A percentile compares a stretch with the other conserved stretches of the same genome.
These are phyloP conservation scores for Dentipellis sp. DNA, from an alignment of 768 basidiomycete genomes.

Conservation along the genomic window DNA sequence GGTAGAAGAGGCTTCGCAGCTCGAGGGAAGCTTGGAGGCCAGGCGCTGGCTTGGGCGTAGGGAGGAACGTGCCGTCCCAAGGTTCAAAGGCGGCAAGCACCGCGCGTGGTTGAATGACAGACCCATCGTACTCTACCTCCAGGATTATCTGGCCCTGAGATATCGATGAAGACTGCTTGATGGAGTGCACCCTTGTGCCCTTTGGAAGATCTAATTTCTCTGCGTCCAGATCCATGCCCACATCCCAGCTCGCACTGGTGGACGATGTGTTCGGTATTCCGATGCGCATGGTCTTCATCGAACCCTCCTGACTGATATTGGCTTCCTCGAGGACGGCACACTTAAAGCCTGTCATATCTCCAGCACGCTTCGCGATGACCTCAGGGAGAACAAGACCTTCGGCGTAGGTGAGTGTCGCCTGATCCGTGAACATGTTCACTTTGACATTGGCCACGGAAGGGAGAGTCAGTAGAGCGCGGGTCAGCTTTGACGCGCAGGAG, in stretches of 20 bases:
- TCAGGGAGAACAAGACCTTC: conserved; percentile 5
- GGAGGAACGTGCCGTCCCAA: conserved; percentile 17
- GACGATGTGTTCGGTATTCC: not conserved
- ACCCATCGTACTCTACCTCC: conserved; percentile 17
- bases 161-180: not conserved
- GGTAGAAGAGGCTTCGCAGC: conserved; percentile 21
- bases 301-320: not conserved
- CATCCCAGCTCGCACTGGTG: not conserved
- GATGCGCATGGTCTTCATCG: conserved; percentile 5
- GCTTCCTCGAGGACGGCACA: conserved; percentile 1
- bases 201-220: conserved; percentile 2
- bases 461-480: conserved; percentile 5
- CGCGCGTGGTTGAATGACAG: conserved; percentile 22
- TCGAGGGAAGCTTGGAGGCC: conserved; percentile 22
- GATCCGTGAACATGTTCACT: conserved; percentile 7
- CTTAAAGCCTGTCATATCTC: conserved; percentile 6
- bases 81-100: conserved; percentile 21
- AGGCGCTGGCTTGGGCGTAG: conserved; percentile 16
- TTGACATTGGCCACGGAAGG: conserved; percentile 10
- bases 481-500: conserved; percentile 5
- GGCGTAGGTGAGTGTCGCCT: conserved; percentile 8
- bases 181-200: not conserved
- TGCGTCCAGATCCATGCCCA: not conserved
- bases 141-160: not conserved
- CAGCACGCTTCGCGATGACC: conserved; percentile 3